Percentiles rank a stretch among this genome's conserved stretches.
Evolutionary conservation across 2,329 filamentous ascomycete genomes (phyloP).

Genomic region (Thyridium curvatum): DNA sequence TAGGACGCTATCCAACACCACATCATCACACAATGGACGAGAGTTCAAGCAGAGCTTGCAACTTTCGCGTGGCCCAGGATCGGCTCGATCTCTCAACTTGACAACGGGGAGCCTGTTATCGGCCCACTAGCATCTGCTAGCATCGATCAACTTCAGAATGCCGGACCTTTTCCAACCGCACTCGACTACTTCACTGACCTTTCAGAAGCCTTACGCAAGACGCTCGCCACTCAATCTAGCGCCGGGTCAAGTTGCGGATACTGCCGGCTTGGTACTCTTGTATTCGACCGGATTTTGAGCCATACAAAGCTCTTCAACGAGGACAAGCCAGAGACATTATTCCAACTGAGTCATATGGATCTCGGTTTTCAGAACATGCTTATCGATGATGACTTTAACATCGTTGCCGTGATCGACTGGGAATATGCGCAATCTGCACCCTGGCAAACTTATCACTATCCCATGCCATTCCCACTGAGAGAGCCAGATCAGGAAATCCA

Average conservation of each 20-base stretch:
- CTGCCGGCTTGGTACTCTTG: constrained; percentile 7
- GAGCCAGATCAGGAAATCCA: too few relatives aligned
- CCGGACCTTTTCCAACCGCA: constrained; percentile 13
- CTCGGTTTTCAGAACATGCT: constrained; percentile 24
- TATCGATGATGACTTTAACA: constrained; percentile 20
- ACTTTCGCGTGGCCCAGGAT: constrained; percentile 14
- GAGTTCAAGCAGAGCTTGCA: constrained; percentile 12
- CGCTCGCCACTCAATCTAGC: background rate
- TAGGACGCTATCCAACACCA: constrained; percentile 11
- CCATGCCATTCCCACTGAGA: constrained; percentile 22
- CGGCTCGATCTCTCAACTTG: constrained; percentile 15
- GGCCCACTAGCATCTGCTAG: constrained; percentile 8
- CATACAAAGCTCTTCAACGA: constrained; percentile 13
- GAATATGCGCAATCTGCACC: constrained; percentile 22
- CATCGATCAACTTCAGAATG: background rate
- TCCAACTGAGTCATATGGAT: constrained; percentile 24
- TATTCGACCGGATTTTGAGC: constrained; percentile 17
- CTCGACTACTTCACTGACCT: constrained; percentile 15
- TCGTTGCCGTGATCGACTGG: constrained; percentile 23
- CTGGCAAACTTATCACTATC: constrained; percentile 20
- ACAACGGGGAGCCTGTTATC: constrained; percentile 13
- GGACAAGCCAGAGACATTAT: constrained; percentile 2
- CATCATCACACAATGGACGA: constrained; percentile 15
- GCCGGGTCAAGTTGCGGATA: background rate
- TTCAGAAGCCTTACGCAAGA: constrained; percentile 10